Evolutionary conservation across 306 rosid species (phyloP).

Genomic region (Pyrus betulifolia): DNA sequence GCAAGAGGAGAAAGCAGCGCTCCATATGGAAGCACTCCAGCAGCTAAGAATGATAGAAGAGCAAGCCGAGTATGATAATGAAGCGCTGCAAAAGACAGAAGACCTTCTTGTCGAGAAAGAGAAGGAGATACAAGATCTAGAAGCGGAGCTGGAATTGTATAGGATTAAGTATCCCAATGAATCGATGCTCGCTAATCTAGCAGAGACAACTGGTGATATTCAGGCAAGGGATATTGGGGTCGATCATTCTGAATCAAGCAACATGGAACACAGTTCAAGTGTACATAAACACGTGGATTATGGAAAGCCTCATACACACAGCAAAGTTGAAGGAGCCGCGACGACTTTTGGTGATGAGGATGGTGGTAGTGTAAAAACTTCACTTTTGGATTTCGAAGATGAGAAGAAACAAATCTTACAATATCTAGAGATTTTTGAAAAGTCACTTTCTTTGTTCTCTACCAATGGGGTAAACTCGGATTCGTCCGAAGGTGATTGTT

Average conservation of each 20-base stretch:
- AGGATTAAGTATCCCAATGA: conserved; percentile 47
- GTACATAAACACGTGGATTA: conserved; percentile 15
- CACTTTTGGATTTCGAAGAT: conserved; percentile 41
- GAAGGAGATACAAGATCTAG: conserved; percentile 62
- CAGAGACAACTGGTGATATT: conserved; percentile 35
- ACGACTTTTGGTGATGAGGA: conserved; percentile 16
- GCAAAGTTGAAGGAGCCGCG: conserved; percentile 21
- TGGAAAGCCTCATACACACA: conserved; percentile 22
- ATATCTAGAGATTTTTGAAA: conserved; percentile 63
- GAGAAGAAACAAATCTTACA: conserved; percentile 50
- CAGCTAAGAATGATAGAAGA: conserved; percentile 74
- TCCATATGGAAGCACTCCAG: conserved; percentile 87
- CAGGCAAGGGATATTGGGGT: conserved; percentile 69
- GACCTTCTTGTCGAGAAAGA: conserved; percentile 64
- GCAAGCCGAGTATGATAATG: conserved; percentile 71
- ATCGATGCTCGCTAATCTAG: conserved; percentile 24
- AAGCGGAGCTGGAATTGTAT: conserved; percentile 51
- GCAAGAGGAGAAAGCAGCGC: conserved; percentile 80
- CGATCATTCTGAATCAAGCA: conserved; percentile 41
- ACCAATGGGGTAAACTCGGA: conserved; percentile 10
- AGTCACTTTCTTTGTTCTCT: conserved; percentile 43
- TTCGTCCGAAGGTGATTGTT: conserved; percentile 20
- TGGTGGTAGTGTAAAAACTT: conserved; percentile 20
- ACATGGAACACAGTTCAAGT: conserved; percentile 24
- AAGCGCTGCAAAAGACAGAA: conserved; percentile 53